Base-by-base conservation (phyloP, 2,329 filamentous ascomycete species). In the Lachnellula cervina region DNA sequence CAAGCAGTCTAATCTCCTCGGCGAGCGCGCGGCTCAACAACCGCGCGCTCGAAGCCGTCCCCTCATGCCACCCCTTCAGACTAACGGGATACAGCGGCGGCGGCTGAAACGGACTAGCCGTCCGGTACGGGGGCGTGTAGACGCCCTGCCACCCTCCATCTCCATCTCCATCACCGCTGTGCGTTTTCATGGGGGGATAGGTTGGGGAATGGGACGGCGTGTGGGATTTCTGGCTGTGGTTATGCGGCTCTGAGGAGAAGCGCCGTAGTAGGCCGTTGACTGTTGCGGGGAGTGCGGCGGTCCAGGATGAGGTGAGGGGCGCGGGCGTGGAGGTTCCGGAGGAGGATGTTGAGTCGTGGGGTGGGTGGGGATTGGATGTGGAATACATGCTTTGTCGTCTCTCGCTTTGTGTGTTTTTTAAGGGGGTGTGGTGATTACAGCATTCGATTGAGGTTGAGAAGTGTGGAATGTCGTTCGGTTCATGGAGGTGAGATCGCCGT, bases 1-100 rank as follows among this genome's bases (percentile, higher is more conserved):
- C 77, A 66, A 97, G 85, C 40, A 95, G 81, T 48, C 94, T 82
- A 55, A 97, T 96, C 75, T 97, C 94, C 74, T 97, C 94, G 2
- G 93, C 94, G 32, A 97, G 76, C 11, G 84, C 80, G 49, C 77
- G 76, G 17, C 80, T 87, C 54, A 99, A 78, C 52, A 97, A 76
- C 62, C 83, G 81, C 47, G 83, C 84, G 37, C 77, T 79, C 17
- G 73, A 64, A 17, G 78, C 74, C 3, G 87, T 90, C 64, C 78
- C 79, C 1, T 77, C 73, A 56, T 78, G 76, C 71, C 86, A 90
- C 38, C 88, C 88, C 21, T 76, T 73, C 37, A 97, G 79, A 4
- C 80, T 77, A 21, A 97, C 74, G 0, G 93, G 90, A 55, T 93
- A 92, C 49, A 97, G 81, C 0, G 92, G 92, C 11, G 93, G 93